Evolutionary conservation across 2,329 filamentous ascomycete genomes (phyloP), one percentile per base, ranked within the genome.

Genomic region (Pseudomassariella vexata): DNA sequence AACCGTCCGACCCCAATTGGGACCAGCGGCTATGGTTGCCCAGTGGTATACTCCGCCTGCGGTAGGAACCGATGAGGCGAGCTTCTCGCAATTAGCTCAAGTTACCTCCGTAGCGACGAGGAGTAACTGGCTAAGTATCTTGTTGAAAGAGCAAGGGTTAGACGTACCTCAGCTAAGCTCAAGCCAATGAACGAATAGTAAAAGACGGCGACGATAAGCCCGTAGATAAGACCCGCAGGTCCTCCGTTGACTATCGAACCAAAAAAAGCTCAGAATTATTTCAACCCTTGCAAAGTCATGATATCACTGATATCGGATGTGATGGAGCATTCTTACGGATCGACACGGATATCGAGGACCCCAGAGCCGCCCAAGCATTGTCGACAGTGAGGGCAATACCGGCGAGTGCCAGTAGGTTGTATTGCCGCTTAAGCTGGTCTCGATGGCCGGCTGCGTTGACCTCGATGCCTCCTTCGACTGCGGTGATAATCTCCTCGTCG

Each of bases 291-390:
- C 15, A 21, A 34, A 31, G 12, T 22, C 9, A 34, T 32, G 19
- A 25, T 24, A 28, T 22, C 32, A 34, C 24, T 11, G 19, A 22
- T 19, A 37, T 18, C n/a, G 19, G 21, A 33, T 6, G 9, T 15
- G 6, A 12, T 19, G 19, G 16, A 28, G 26, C 14, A 5, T 19
- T 41, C 61, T 47, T 53, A 66, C 60, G 53, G 23, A 73, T 65
- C 5, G 65, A 66, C 28, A 76, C 60, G 5, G 68, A 68, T 23
- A 81, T 65, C 32, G 74, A 77, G 9, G 76, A 76, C 33, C 75
- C 77, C 37, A 80, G 57, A 5, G 76, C 73, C 33, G 76, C 67
- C 76, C 76, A 82, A 12, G 76, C 76, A 45, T 79, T 80, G 51
- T 79, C 76, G 16, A 78, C 72, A 2, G 74, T 79, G 30, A 81